Base-by-base conservation (phyloP, 495 filamentous ascomycete genomes). In the Penicillium paxilli region DNA sequence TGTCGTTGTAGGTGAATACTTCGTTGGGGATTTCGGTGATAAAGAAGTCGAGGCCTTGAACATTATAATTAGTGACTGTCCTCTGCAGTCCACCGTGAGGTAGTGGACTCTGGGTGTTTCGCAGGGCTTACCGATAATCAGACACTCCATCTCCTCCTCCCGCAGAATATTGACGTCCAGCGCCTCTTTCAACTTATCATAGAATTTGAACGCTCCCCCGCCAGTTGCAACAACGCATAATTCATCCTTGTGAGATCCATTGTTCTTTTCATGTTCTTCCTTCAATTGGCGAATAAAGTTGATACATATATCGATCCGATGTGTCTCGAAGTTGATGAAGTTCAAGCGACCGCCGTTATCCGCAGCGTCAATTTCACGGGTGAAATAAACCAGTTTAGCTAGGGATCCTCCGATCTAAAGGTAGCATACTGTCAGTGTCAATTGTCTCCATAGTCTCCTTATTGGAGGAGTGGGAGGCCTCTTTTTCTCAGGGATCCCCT, bases 81-180 rank as follows among this genome's bases (percentile, higher is more conserved):
- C n/a, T n/a, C n/a, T n/a, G n/a, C n/a, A 25, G 8, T 1, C 9
- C 35, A 40, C 11, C 3, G 6, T 40, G 9, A 40, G 35, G 11
- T 4, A 32, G 10, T 32, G 7, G 11, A 3, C 5, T 2, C 11
- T 32, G 30, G 30, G 30, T 32, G 30, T n/a, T 32, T 10, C 1
- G 1, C 30, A 40, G 19, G 25, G 41, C 46, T 41, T 70, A 90
- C 91, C 92, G 49, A 92, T 94, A 59, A 98, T 98, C 46, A 98
- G 74, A 70, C 94, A 98, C 71, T 96, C 91, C 95, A 98, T 98
- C 71, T 98, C 94, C 63, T 98, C 94, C 68, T 98, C 95, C 20
- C 91, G 79, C 54, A 93, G 70, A 40, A 98, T 91, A 60, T 96
- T 87, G 14, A 97, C 87, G 4, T 87, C 86, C 26, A 98, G 74